Percentiles rank a stretch among this genome's conserved stretches.
Conservation (phyloP, 345 rosid species). For the Boechera stricta region DNA sequence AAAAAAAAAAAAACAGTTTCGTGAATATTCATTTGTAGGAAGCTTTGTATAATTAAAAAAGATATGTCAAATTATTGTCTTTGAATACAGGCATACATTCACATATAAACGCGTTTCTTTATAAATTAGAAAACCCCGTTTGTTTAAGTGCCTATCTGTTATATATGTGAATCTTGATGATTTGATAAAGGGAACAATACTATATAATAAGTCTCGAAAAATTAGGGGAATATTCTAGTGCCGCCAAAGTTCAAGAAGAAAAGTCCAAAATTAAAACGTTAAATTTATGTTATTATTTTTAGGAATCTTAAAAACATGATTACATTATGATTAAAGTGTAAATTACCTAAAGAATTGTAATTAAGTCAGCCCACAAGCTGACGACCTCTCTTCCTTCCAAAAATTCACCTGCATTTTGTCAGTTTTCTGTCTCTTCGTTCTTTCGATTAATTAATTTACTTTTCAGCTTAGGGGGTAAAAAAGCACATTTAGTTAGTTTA, state of each 20-base stretch:
- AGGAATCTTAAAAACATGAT: conserved; percentile 60
- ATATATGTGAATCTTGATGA: conserved; percentile 25
- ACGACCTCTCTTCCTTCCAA: conserved; percentile 67
- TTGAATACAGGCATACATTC: conserved; percentile 9
- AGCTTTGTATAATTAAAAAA: not conserved
- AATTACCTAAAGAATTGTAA: conserved; percentile 45
- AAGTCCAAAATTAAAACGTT: conserved; percentile 65
- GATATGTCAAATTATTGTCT: not conserved
- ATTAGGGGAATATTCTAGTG: conserved; percentile 87
- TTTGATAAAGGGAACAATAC: conserved; percentile 15
- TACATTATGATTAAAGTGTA: conserved; percentile 88
- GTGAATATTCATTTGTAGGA: not conserved
- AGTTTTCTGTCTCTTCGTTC: conserved; percentile 63
- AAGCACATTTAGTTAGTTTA: conserved; percentile 19
- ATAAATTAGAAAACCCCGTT: not conserved
- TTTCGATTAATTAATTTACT: conserved; percentile 34
- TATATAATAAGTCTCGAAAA: conserved; percentile 48
- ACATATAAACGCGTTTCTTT: conserved; percentile 18
- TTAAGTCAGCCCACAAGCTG: conserved; percentile 93
- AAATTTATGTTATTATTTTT: conserved; percentile 42
- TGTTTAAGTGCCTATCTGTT: not conserved
- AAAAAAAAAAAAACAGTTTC: not conserved
- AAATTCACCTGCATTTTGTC: conserved; percentile 94
- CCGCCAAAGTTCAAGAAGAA: conserved; percentile 91
- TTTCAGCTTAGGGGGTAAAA: conserved; percentile 17